A percentile compares a stretch with the other conserved stretches of the same genome.
phyloP scores from a whole-genome alignment of 208 protist genomes.

The Angomonas deanei region DNA sequence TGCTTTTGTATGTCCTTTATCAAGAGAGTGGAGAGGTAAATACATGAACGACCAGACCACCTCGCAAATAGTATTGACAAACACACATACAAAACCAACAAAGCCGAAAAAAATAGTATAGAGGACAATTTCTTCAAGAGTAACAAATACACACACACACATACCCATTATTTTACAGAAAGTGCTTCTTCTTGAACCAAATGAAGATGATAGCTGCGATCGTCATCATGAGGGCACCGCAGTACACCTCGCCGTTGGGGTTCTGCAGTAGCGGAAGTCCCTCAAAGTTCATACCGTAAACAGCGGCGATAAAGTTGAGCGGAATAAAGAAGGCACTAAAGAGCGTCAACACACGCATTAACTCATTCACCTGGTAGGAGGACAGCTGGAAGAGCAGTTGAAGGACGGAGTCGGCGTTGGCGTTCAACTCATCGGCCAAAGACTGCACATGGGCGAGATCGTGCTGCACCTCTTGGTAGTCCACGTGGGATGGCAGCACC shows the following conservation, averaged over 20 bases:
- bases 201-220: constrained; percentile 42
- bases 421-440: constrained; percentile 65
- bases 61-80: constrained; percentile 4
- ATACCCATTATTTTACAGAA: constrained; percentile 41
- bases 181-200: constrained; percentile 65
- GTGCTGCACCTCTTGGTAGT: constrained; percentile 71
- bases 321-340: constrained; percentile 87
- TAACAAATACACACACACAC: no score
- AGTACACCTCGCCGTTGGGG: constrained; percentile 52
- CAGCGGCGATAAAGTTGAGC: constrained; percentile 69
- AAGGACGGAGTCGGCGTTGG: constrained; percentile 64
- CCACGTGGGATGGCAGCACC: constrained; percentile 34
- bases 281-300: constrained; percentile 88
- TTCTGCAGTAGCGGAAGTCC: constrained; percentile 44
- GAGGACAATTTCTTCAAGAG: no score
- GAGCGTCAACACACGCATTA: constrained; percentile 81
- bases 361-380: constrained; percentile 84
- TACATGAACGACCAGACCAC: no score
- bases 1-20: no score
- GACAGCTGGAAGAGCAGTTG: constrained; percentile 76
- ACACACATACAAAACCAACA: neutral
- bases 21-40: neutral
- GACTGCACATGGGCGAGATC: constrained; percentile 62
- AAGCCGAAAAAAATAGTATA: constrained; percentile 5
- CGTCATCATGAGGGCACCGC: constrained; percentile 37